A percentile compares a stretch with the other conserved stretches of the same genome.
These are phyloP conservation scores for Oenanthe javanica DNA, from an alignment of 140 eudicot genomes.

Conservation along the genomic window DNA sequence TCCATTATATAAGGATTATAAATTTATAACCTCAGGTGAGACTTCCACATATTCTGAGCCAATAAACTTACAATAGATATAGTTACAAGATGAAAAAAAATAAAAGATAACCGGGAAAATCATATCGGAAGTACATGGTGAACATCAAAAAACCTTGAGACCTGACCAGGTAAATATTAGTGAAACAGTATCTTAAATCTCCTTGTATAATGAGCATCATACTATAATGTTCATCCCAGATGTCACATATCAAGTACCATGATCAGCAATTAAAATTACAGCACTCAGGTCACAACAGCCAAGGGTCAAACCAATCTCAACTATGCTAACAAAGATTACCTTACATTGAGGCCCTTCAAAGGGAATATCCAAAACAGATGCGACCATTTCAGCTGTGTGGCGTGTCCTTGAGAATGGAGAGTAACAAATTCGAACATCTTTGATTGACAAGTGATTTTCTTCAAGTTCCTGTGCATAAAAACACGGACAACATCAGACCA, in stretches of 20 bases:
- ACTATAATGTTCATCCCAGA: background rate
- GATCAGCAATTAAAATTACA: background rate
- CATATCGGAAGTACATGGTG: background rate
- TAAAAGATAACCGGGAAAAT: background rate
- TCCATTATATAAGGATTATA: background rate
- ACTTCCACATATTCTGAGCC: background rate
- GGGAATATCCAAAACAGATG: constrained; percentile 64
- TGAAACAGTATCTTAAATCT: background rate
- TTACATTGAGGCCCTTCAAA: constrained; percentile 73
- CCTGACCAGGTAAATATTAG: background rate
- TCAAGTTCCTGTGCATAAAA: constrained; percentile 48
- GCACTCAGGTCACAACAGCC: background rate
- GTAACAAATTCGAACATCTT: constrained; percentile 79
- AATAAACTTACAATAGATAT: background rate
- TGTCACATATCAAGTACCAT: background rate
- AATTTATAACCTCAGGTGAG: background rate
- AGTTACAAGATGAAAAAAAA: background rate
- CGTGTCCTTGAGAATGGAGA: constrained; percentile 95
- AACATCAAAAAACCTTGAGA: background rate
- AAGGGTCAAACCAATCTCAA: background rate
- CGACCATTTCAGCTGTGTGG: constrained; percentile 85
- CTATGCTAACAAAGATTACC: constrained; percentile 30
- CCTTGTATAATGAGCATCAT: background rate
- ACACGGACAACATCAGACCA: background rate
- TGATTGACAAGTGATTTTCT: constrained; percentile 42